These are phyloP conservation scores for Solanum pennellii DNA, from an alignment of 257 asterid genomes.

Conservation along the genomic window DNA sequence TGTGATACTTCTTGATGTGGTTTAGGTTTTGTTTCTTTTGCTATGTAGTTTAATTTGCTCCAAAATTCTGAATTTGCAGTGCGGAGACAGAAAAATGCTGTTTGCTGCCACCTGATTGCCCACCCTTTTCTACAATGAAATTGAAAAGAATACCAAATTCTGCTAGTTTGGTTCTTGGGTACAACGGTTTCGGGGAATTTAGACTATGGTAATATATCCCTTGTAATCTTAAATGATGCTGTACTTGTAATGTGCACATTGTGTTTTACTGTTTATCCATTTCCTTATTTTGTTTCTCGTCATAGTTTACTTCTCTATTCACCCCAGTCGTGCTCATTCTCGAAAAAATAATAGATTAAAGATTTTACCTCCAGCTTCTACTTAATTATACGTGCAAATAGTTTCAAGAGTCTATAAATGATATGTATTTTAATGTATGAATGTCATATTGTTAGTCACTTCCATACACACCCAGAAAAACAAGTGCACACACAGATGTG, in stretches of 20 bases:
- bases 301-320: neutral
- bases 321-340: neutral
- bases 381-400: neutral
- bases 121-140: conserved; percentile 49
- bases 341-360: neutral
- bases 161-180: conserved; percentile 60
- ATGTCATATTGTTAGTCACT: neutral
- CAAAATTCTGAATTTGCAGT: conserved; percentile 41
- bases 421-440: neutral
- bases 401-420: neutral
- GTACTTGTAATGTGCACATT: neutral
- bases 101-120: conserved; percentile 50
- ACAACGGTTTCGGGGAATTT: conserved; percentile 75
- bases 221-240: conserved; percentile 2
- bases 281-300: neutral
- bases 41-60: neutral
- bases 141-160: conserved; percentile 65
- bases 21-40: neutral
- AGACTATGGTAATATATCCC: conserved; percentile 52
- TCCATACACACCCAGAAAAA: neutral
- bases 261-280: neutral
- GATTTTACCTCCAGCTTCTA: neutral
- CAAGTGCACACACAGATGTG: neutral
- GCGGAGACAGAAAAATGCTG: conserved; percentile 36
- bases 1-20: neutral